A percentile compares a stretch with the other conserved stretches of the same genome.
These are phyloP conservation scores for Raddia guianensis DNA, from an alignment of 176 grass and related monocot genomes.

Conservation along the genomic window DNA sequence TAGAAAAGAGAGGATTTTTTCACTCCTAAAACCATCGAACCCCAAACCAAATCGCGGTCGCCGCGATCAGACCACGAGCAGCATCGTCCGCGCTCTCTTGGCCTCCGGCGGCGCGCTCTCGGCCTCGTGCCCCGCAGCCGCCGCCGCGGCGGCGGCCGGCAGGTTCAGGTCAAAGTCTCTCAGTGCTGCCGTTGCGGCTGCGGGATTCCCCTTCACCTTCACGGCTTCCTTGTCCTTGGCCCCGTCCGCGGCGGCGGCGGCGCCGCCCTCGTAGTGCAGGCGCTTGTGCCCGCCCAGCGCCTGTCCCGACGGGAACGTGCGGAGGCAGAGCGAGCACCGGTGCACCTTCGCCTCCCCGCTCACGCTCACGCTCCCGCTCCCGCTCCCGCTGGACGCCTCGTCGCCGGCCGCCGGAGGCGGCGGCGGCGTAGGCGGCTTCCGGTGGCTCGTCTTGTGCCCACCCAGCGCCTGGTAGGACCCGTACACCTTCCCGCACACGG, in stretches of 20 bases:
- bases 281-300: constrained; percentile 93
- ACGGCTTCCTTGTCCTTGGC: not conserved
- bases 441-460: constrained; percentile 87
- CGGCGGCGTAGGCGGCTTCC: constrained; percentile 40
- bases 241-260: constrained; percentile 14
- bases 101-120: constrained; percentile 41
- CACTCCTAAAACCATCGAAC: constrained; percentile 21
- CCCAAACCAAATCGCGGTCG: constrained; percentile 13
- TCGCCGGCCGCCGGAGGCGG: not conserved
- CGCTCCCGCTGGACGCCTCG: not conserved
- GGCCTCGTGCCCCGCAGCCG: constrained; percentile 31
- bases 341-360: constrained; percentile 52
- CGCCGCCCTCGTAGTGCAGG: constrained; percentile 69
- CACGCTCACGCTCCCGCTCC: not conserved
- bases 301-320: constrained; percentile 81
- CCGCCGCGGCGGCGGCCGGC: constrained; percentile 27
- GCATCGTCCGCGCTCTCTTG: constrained; percentile 49
- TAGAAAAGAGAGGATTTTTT: constrained; percentile 14
- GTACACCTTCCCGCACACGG: constrained; percentile 73
- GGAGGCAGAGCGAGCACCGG: constrained; percentile 63
- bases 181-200: not conserved
- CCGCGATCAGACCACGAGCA: constrained; percentile 30
- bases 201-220: constrained; percentile 34
- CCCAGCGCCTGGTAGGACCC: constrained; percentile 81
- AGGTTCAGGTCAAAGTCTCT: constrained; percentile 69